Percentiles rank a stretch among this genome's conserved stretches.
phyloP scores from a whole-genome alignment of 768 basidiomycete genomes.

The Lactifluus volemus region DNA sequence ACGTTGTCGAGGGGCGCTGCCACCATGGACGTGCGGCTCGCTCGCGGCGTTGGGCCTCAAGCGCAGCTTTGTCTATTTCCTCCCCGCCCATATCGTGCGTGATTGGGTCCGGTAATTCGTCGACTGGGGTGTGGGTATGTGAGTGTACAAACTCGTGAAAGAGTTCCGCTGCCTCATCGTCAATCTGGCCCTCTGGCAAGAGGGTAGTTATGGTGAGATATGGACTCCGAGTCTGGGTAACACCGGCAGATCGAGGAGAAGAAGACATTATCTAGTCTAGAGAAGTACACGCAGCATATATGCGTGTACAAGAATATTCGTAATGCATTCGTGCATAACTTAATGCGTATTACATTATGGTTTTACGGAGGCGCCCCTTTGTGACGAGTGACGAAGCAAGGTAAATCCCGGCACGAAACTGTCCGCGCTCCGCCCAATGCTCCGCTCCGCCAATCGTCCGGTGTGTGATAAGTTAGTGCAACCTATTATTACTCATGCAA shows the following conservation, averaged over 20 bases:
- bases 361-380: no score
- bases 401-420: no score
- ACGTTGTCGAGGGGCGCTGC: constrained; percentile 63
- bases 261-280: background rate
- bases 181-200: constrained; percentile 38
- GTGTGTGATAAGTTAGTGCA: no score
- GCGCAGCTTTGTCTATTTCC: constrained; percentile 17
- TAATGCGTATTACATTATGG: no score
- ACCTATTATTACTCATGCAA: no score
- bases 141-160: constrained; percentile 39
- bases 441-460: no score
- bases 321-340: no score
- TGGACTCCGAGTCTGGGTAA: constrained; percentile 21
- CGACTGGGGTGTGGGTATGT: constrained; percentile 28
- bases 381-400: no score
- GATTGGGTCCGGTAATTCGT: constrained; percentile 27
- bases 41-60: constrained; percentile 20
- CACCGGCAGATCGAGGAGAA: constrained; percentile 13
- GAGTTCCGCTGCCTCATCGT: constrained; percentile 39
- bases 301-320: no score
- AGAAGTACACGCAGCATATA: no score
- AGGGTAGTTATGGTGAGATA: constrained; percentile 30
- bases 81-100: constrained; percentile 18
- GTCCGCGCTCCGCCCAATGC: no score
- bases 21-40: constrained; percentile 51